Evolutionary conservation across 148 eudicot species (phyloP).

Genomic region (Suaeda aralocaspica): DNA sequence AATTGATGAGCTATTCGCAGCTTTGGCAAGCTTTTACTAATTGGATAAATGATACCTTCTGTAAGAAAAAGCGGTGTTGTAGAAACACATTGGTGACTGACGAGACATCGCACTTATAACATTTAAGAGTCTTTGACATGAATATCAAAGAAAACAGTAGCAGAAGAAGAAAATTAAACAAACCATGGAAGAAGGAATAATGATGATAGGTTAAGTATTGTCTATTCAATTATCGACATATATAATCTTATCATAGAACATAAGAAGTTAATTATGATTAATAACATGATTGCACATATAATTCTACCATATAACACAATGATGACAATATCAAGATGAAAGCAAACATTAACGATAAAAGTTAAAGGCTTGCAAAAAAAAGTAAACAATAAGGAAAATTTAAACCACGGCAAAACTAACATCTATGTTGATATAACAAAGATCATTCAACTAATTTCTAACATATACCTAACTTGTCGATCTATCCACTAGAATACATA

Average conservation of each 20-base stretch:
- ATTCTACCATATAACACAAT: too few relatives aligned
- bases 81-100: neutral
- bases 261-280: neutral
- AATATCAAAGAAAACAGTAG: conserved; percentile 5
- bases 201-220: neutral
- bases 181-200: neutral
- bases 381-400: too few relatives aligned
- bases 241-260: too few relatives aligned
- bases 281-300: too few relatives aligned
- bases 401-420: too few relatives aligned
- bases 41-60: neutral
- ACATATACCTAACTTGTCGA: too few relatives aligned
- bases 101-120: conserved; percentile 7
- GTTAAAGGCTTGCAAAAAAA: neutral
- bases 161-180: neutral
- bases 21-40: too few relatives aligned
- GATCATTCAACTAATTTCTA: conserved; percentile 7
- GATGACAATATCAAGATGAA: conserved; percentile 8
- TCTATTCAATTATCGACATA: neutral
- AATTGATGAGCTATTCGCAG: too few relatives aligned
- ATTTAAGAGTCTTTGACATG: conserved; percentile 7
- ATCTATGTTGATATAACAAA: conserved; percentile 18
- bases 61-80: neutral
- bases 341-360: neutral
- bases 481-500: too few relatives aligned